Conservation (phyloP, 169 alveolate species). For the Toxoplasma gondii region DNA sequence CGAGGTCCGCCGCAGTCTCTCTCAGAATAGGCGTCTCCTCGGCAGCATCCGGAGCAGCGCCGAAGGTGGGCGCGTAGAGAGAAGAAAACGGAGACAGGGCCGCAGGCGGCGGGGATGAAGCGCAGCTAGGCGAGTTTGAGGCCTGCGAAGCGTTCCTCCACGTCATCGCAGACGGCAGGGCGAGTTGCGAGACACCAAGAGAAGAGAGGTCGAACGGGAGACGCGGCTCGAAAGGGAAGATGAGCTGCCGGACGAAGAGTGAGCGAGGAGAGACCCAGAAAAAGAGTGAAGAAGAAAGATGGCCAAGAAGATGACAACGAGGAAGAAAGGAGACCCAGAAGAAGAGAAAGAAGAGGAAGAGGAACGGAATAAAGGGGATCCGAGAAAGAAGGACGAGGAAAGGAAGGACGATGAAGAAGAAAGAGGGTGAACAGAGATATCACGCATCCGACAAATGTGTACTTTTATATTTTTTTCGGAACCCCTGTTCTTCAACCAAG, state of each 20-base stretch:
- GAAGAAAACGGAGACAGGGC: background rate
- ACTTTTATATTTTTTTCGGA: too few species aligned
- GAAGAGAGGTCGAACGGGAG: background rate
- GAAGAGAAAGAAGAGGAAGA: background rate
- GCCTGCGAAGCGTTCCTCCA: background rate
- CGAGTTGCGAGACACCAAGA: background rate
- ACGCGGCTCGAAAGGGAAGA: background rate
- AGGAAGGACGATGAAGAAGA: background rate
- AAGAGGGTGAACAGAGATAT: background rate
- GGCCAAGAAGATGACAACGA: background rate
- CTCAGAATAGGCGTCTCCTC: too few species aligned
- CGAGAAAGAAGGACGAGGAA: background rate
- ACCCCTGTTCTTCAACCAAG: too few species aligned
- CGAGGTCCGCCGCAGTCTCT: too few species aligned
- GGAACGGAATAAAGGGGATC: background rate
- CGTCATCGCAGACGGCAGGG: background rate
- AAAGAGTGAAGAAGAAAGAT: background rate
- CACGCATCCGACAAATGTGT: too few species aligned
- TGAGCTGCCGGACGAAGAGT: background rate
- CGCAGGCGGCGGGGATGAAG: background rate
- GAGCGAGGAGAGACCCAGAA: background rate
- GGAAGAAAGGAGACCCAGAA: too few species aligned
- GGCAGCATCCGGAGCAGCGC: background rate
- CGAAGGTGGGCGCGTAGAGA: background rate
- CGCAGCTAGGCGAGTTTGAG: background rate